Conservation (phyloP, 306 rosid genomes). For the Fagus sylvatica region DNA sequence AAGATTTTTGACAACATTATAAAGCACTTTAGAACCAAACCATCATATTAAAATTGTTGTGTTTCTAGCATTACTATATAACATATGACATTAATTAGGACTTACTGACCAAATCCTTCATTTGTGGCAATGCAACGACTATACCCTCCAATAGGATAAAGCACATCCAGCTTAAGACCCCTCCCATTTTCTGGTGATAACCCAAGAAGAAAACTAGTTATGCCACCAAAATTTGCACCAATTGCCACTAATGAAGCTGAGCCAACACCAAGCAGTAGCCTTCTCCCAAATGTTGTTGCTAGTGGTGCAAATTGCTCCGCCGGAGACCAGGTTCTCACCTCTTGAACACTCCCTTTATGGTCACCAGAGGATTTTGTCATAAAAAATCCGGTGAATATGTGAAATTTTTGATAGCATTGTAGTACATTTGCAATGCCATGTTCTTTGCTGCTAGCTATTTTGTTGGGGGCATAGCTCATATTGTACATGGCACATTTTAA, state of each 20-base stretch:
- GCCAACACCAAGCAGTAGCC: slow-evolving; percentile 60
- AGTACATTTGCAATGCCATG: slow-evolving; percentile 41
- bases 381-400: slow-evolving; percentile 15
- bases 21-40: too few relatives aligned
- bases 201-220: slow-evolving; percentile 70
- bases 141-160: slow-evolving; percentile 74
- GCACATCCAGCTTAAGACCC: slow-evolving; percentile 60
- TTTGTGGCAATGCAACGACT: slow-evolving; percentile 70
- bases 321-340: slow-evolving; percentile 27
- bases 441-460: not conserved
- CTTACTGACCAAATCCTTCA: slow-evolving; percentile 73
- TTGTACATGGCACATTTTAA: not conserved
- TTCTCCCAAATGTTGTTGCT: slow-evolving; percentile 57
- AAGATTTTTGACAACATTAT: not conserved
- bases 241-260: slow-evolving; percentile 80
- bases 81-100: not conserved
- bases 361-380: slow-evolving; percentile 33
- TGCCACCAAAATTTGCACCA: slow-evolving; percentile 80
- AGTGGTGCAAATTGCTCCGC: slow-evolving; percentile 57
- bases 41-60: too few relatives aligned
- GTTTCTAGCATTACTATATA: too few relatives aligned
- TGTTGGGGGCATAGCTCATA: not conserved
- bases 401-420: slow-evolving; percentile 32
- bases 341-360: slow-evolving; percentile 18
- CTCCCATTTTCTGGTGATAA: slow-evolving; percentile 67